phyloP scores from a whole-genome alignment of 2,329 filamentous ascomycete genomes.

The Colletotrichum godetiae region DNA sequence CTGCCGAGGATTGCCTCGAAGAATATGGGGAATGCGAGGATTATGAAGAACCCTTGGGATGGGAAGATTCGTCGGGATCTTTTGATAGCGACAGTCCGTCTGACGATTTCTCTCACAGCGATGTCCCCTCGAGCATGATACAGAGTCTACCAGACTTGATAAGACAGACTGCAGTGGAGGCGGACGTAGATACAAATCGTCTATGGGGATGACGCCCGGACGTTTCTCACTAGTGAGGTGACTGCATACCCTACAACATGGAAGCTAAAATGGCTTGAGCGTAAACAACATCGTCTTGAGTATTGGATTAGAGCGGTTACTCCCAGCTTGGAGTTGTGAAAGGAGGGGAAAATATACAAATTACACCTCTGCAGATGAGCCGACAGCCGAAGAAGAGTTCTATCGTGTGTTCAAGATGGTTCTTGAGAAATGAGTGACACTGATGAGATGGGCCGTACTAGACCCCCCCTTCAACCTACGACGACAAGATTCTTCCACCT shows the following conservation, averaged over 20 bases:
- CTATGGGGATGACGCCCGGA: background rate
- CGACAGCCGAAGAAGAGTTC: background rate
- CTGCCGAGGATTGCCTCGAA: background rate
- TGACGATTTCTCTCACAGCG: background rate
- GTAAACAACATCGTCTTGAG: background rate
- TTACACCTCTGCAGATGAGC: background rate
- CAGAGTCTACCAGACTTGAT: background rate
- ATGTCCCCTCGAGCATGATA: background rate
- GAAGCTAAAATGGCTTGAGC: background rate
- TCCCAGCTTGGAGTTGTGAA: background rate
- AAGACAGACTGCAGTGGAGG: background rate
- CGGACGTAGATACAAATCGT: background rate
- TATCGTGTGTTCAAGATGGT: background rate
- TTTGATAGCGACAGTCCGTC: background rate
- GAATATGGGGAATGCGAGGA: background rate
- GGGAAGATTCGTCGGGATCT: background rate
- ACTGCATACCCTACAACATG: background rate
- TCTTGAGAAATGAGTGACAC: too few species aligned
- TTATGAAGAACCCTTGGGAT: too few species aligned
- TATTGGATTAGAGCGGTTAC: background rate
- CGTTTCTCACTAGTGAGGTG: background rate
- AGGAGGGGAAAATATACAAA: background rate
- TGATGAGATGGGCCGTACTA: too few species aligned
- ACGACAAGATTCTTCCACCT: constrained; percentile 35
- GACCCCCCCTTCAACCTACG: background rate